phyloP scores from a whole-genome alignment of 2,329 filamentous ascomycete genomes.

The Paecilomyces variotii region DNA sequence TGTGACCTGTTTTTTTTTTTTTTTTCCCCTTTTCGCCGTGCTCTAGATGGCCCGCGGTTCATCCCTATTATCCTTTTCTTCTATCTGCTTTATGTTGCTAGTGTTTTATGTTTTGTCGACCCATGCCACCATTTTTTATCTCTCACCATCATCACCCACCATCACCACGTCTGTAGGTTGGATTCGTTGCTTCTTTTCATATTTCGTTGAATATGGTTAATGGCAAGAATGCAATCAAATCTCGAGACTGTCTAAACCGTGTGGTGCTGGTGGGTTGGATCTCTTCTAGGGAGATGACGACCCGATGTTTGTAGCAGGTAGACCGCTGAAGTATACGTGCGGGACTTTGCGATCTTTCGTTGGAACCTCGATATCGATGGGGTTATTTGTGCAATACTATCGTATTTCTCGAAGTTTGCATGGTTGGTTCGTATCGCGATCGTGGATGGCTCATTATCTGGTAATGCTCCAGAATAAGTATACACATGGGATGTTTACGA shows the following conservation, averaged over 20 bases:
- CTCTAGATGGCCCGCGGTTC: constrained; percentile 26
- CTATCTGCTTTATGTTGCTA: constrained; percentile 4
- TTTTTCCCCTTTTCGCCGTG: constrained; percentile 18
- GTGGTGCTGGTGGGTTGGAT: not conserved
- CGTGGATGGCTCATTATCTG: too few species aligned
- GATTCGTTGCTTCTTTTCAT: constrained; percentile 21
- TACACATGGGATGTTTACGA: too few species aligned
- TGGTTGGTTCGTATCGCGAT: too few species aligned
- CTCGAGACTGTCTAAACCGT: not conserved
- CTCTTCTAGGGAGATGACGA: not conserved
- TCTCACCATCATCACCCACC: constrained; percentile 7
- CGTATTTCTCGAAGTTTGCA: too few species aligned
- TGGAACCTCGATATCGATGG: not conserved
- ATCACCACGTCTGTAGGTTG: constrained; percentile 18
- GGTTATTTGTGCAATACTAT: not conserved
- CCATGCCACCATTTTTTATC: constrained; percentile 10
- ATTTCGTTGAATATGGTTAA: constrained; percentile 25
- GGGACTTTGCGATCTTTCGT: not conserved
- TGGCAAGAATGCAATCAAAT: constrained; percentile 20
- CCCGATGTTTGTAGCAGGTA: not conserved
- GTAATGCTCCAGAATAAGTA: too few species aligned
- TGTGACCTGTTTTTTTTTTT: constrained; percentile 4
- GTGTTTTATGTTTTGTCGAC: constrained; percentile 9
- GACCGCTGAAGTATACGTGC: not conserved
- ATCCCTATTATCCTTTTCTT: constrained; percentile 10